These are phyloP conservation scores for Ceratobasidium papillatum DNA, from an alignment of 1,284 basidiomycete genomes.

Conservation along the genomic window DNA sequence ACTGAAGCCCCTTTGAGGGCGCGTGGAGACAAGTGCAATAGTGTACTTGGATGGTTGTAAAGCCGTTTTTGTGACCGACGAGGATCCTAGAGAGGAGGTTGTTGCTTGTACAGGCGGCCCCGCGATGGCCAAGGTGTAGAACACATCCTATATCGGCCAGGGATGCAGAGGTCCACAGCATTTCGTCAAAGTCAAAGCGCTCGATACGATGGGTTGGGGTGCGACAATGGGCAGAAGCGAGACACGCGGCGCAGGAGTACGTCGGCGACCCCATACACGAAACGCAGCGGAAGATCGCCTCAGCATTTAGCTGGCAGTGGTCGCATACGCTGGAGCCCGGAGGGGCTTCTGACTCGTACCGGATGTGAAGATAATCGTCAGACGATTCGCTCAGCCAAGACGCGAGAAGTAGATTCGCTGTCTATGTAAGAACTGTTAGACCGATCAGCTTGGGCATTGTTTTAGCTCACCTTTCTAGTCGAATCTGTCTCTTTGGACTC, in stretches of 20 bases:
- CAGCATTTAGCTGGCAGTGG: neutral
- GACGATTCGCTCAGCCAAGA: neutral
- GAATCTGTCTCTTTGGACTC: neutral
- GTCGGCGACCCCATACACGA: neutral
- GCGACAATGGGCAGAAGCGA: neutral
- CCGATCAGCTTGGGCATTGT: too few relatives aligned
- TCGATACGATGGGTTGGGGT: constrained; percentile 1
- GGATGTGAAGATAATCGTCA: neutral
- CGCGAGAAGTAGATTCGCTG: neutral
- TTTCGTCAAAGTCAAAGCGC: neutral
- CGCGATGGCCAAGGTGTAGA: constrained; percentile 1
- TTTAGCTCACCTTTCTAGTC: neutral
- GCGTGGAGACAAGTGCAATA: neutral
- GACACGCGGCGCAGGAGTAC: neutral
- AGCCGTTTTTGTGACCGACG: constrained; percentile 3
- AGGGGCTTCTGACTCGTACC: neutral
- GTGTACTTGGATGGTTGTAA: neutral
- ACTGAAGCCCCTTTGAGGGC: neutral
- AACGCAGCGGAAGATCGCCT: neutral
- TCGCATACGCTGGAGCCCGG: neutral
- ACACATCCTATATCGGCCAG: neutral
- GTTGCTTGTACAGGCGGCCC: neutral
- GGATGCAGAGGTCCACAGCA: neutral
- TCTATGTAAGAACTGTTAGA: neutral
- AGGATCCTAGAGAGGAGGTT: neutral